Evolutionary conservation across 1,139 yeast species (phyloP).

Genomic region (Maudiozyma humilis): DNA sequence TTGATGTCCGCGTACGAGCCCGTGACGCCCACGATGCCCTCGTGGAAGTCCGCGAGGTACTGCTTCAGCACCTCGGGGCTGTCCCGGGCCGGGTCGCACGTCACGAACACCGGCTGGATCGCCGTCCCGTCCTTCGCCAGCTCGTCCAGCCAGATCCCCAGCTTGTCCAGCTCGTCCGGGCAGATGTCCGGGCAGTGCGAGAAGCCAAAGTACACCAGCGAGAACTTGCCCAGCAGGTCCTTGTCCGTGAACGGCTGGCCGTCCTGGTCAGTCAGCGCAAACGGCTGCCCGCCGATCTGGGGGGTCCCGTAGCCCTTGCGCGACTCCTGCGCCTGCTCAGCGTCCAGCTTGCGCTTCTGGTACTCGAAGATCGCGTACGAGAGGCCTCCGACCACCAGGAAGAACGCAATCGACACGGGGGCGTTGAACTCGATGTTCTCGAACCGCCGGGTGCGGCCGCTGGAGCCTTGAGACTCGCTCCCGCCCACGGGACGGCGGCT

Average conservation of each 20-base stretch:
- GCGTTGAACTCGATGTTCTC: slow-evolving; percentile 54
- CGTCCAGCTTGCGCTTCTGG: slow-evolving; percentile 60
- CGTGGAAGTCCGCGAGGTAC: slow-evolving; percentile 81
- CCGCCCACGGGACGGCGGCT: slow-evolving; percentile 8
- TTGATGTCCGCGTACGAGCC: slow-evolving; percentile 84
- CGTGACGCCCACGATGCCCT: slow-evolving; percentile 80
- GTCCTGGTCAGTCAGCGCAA: slow-evolving; percentile 59
- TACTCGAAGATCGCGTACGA: slow-evolving; percentile 57
- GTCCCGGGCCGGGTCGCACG: slow-evolving; percentile 97
- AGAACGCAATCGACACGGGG: slow-evolving; percentile 70
- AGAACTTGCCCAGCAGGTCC: slow-evolving; percentile 67
- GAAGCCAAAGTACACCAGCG: slow-evolving; percentile 89
- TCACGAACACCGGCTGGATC: slow-evolving; percentile 79
- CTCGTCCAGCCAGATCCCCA: slow-evolving; percentile 69
- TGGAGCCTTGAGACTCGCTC: neutral
- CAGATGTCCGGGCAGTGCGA: slow-evolving; percentile 98
- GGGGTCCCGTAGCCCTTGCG: slow-evolving; percentile 89
- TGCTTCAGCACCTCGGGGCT: slow-evolving; percentile 74
- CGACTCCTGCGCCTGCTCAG: slow-evolving; percentile 72
- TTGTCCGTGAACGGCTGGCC: slow-evolving; percentile 70
- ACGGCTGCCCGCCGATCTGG: slow-evolving; percentile 90
- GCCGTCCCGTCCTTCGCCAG: slow-evolving; percentile 47
- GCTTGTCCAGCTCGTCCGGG: slow-evolving; percentile 92
- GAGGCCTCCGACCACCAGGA: slow-evolving; percentile 59
- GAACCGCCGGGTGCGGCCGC: neutral